Evolutionary conservation across 768 basidiomycete genomes (phyloP).

Genomic region (Lentinula detonsa): DNA sequence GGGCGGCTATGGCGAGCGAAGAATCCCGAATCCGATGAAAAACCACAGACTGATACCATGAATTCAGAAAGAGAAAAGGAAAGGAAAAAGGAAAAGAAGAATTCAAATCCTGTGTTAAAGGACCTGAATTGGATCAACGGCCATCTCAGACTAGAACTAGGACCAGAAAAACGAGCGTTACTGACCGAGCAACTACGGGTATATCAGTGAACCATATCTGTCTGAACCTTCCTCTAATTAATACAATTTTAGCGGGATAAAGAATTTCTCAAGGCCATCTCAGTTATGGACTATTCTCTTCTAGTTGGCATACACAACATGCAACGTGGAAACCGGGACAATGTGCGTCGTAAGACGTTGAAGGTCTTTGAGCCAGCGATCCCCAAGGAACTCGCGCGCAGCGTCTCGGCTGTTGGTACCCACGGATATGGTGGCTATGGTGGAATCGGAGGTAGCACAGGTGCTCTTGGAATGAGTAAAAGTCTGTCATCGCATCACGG

Average conservation of each 20-base stretch:
- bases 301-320: slow-evolving; percentile 93
- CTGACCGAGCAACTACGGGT: slow-evolving; percentile 81
- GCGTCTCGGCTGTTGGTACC: slow-evolving; percentile 36
- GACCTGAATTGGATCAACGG: slow-evolving; percentile 96
- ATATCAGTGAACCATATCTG: not conserved
- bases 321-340: slow-evolving; percentile 86
- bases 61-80: slow-evolving; percentile 28
- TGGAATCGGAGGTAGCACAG: slow-evolving; percentile 1
- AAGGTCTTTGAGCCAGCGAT: slow-evolving; percentile 67
- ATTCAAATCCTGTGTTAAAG: slow-evolving; percentile 87
- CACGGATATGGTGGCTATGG: not conserved
- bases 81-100: slow-evolving; percentile 57
- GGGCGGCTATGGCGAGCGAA: slow-evolving; percentile 46
- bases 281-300: slow-evolving; percentile 96
- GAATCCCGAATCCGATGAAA: not conserved
- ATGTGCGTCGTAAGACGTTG: slow-evolving; percentile 83
- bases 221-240: not conserved
- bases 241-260: slow-evolving; percentile 47
- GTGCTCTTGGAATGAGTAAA: slow-evolving; percentile 1
- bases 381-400: not conserved
- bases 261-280: slow-evolving; percentile 73
- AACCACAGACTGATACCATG: not conserved
- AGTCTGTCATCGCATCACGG: not conserved
- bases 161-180: slow-evolving; percentile 90
- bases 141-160: slow-evolving; percentile 73